Evolutionary conservation across 345 rosid species (phyloP).

Genomic region (Physaria fendleri): DNA sequence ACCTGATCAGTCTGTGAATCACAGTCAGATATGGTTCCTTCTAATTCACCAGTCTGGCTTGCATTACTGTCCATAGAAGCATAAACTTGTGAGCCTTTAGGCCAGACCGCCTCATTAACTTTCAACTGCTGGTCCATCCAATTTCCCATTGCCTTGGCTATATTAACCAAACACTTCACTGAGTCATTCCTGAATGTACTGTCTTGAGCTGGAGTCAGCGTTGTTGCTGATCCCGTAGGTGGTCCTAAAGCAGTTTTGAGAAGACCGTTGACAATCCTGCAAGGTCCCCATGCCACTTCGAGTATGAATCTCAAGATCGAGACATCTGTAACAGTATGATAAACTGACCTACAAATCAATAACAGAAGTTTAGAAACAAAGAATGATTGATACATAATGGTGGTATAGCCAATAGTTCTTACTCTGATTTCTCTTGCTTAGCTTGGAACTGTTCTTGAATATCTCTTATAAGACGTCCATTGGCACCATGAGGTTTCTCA

Average conservation of each 20-base stretch:
- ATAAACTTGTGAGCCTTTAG: too few species aligned
- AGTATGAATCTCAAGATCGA: conserved; percentile 90
- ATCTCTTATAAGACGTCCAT: conserved; percentile 77
- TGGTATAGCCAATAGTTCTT: conserved; percentile 19
- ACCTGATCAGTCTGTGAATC: conserved; percentile 81
- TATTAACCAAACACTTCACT: conserved; percentile 82
- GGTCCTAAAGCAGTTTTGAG: conserved; percentile 96
- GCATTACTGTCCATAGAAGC: conserved; percentile 54
- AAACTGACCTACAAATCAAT: conserved; percentile 77
- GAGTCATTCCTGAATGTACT: conserved; percentile 83
- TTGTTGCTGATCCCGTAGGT: conserved; percentile 82
- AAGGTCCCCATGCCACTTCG: conserved; percentile 98
- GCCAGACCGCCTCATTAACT: too few species aligned
- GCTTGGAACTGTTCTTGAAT: conserved; percentile 95
- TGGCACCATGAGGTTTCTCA: conserved; percentile 93
- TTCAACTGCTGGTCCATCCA: conserved; percentile 96
- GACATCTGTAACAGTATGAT: conserved; percentile 69
- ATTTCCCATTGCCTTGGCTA: conserved; percentile 73
- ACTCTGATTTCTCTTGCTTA: conserved; percentile 91
- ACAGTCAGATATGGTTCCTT: conserved; percentile 52
- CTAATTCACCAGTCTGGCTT: conserved; percentile 49
- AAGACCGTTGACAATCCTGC: conserved; percentile 99
- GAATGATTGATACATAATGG: not conserved
- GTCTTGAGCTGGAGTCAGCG: conserved; percentile 77
- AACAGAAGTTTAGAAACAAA: too few species aligned